Evolutionary conservation across 2,329 filamentous ascomycete species (phyloP).

Genomic region (Aspergillus ruber): DNA sequence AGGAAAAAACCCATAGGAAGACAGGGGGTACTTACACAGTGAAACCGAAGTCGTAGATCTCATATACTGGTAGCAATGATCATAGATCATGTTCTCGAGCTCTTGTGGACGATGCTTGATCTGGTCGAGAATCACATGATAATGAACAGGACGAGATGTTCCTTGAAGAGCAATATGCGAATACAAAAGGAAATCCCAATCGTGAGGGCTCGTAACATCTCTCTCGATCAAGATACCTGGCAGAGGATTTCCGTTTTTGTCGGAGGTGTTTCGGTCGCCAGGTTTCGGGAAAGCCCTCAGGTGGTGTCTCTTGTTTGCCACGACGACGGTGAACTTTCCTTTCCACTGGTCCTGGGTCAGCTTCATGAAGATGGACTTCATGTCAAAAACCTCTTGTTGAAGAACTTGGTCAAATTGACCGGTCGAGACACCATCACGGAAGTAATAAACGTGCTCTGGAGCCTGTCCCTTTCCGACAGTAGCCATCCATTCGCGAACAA

Average conservation of each 20-base stretch:
- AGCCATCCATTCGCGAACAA: conserved; percentile 60
- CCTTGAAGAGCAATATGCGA: conserved; percentile 81
- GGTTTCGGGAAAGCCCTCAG: conserved; percentile 79
- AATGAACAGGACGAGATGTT: conserved; percentile 86
- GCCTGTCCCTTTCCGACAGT: conserved; percentile 47
- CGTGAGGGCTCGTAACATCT: conserved; percentile 84
- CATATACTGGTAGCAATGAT: conserved; percentile 89
- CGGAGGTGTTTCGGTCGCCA: conserved; percentile 45
- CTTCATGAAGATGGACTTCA: conserved; percentile 56
- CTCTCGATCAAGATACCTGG: conserved; percentile 83
- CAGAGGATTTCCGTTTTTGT: conserved; percentile 73
- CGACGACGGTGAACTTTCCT: conserved; percentile 73
- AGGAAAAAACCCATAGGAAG: too few species aligned
- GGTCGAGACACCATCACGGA: conserved; percentile 87
- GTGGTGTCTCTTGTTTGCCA: conserved; percentile 91
- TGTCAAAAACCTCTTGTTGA: conserved; percentile 65
- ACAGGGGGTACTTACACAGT: conserved; percentile 42
- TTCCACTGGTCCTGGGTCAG: conserved; percentile 29
- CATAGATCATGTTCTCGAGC: conserved; percentile 83
- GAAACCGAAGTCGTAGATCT: conserved; percentile 91
- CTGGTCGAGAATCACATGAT: conserved; percentile 83
- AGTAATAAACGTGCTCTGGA: conserved; percentile 77
- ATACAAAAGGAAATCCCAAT: conserved; percentile 78
- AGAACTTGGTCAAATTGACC: conserved; percentile 78
- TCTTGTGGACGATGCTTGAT: conserved; percentile 59